A percentile compares a stretch with the other conserved stretches of the same genome.
phyloP scores from a whole-genome alignment of 768 basidiomycete genomes.

The Russula compacta region DNA sequence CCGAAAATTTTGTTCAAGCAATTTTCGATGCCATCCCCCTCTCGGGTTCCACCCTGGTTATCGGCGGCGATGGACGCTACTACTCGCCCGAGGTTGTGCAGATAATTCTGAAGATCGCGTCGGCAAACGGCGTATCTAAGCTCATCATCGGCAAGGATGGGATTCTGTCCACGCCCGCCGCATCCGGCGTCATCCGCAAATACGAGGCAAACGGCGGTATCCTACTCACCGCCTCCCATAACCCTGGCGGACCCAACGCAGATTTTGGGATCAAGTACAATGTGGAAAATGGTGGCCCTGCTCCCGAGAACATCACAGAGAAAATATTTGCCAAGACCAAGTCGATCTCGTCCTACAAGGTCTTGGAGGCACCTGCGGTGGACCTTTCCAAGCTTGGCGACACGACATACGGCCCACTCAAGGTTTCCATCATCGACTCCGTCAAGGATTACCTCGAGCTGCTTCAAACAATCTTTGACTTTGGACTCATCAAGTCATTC shows the following conservation, averaged over 20 bases:
- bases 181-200: constrained; percentile 90
- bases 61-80: constrained; percentile 96
- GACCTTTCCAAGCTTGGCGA: constrained; percentile 80
- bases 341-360: constrained; percentile 76
- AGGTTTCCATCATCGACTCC: constrained; percentile 89
- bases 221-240: constrained; percentile 93
- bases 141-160: constrained; percentile 88
- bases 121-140: constrained; percentile 86
- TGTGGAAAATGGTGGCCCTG: constrained; percentile 93
- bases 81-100: constrained; percentile 82
- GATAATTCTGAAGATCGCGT: constrained; percentile 86
- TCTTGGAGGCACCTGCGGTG: constrained; percentile 66
- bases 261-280: constrained; percentile 99
- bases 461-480: constrained; percentile 89
- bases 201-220: constrained; percentile 97
- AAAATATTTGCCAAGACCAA: constrained; percentile 90
- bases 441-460: constrained; percentile 81
- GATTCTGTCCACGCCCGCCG: constrained; percentile 95
- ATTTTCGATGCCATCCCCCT: constrained; percentile 86
- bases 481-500: constrained; percentile 85
- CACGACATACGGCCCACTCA: constrained; percentile 68
- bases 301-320: constrained; percentile 93
- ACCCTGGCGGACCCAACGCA: constrained; percentile 95
- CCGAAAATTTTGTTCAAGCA: constrained; percentile 95
- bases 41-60: constrained; percentile 75